phyloP scores from a whole-genome alignment of 2,329 filamentous ascomycete species.

The Exophiala dermatitidis region DNA sequence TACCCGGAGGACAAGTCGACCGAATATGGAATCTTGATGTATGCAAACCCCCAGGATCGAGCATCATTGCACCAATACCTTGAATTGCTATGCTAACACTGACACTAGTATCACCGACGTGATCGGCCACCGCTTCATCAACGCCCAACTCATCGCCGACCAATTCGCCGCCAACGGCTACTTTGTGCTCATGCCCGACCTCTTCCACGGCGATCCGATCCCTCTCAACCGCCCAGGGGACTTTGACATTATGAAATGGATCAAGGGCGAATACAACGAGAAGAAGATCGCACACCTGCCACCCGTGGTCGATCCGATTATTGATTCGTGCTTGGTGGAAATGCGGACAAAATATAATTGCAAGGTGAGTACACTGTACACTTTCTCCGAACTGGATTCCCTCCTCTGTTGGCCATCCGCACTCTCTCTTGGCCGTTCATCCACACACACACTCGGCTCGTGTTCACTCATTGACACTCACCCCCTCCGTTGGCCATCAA shows the following conservation, averaged over 20 bases:
- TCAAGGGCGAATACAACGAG: conserved; percentile 31
- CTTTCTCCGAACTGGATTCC: no score
- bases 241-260: conserved; percentile 47
- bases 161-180: conserved; percentile 68
- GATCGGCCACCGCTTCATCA: conserved; percentile 51
- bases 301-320: conserved; percentile 46
- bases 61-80: no score
- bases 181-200: conserved; percentile 60
- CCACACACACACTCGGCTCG: no score
- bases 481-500: background rate
- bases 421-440: no score
- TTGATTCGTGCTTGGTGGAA: conserved; percentile 41
- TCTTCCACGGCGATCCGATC: conserved; percentile 58
- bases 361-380: conserved; percentile 22
- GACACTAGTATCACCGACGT: conserved; percentile 45
- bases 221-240: conserved; percentile 46
- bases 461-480: no score
- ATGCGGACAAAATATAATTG: conserved; percentile 28
- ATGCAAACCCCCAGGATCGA: background rate
- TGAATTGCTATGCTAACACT: background rate
- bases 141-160: conserved; percentile 62
- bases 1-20: conserved; percentile 48
- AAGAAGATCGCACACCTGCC: conserved; percentile 34
- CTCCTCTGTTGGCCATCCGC: no score
- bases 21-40: conserved; percentile 49